These are phyloP conservation scores for Circinella minor DNA, from an alignment of 371 early-diverging fungal species.

Conservation along the genomic window DNA sequence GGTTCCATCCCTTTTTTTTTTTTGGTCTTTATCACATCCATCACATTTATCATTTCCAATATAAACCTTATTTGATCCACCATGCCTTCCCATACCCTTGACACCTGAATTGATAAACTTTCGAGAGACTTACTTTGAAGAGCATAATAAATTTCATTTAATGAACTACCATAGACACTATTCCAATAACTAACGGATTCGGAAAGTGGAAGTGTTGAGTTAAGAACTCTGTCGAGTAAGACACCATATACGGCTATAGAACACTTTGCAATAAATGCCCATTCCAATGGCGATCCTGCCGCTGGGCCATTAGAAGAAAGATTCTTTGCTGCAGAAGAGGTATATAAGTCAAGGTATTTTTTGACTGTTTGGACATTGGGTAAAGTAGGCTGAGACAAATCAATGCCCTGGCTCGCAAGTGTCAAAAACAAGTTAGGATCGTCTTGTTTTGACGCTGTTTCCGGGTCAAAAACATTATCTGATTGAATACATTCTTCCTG, in stretches of 20 bases:
- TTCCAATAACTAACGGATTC: constrained; percentile 77
- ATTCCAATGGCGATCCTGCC: constrained; percentile 39
- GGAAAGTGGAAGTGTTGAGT: constrained; percentile 66
- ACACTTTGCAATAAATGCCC: constrained; percentile 62
- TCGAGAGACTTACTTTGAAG: constrained; percentile 54
- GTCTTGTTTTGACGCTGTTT: constrained; percentile 14
- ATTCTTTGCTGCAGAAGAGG: too few relatives aligned
- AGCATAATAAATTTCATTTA: constrained; percentile 57
- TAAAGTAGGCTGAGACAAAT: constrained; percentile 22
- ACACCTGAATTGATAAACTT: too few relatives aligned
- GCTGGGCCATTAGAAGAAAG: not conserved
- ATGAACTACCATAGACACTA: constrained; percentile 53
- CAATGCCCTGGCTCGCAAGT: constrained; percentile 34
- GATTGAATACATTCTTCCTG: not conserved
- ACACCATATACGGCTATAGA: constrained; percentile 67
- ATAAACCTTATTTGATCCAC: too few relatives aligned
- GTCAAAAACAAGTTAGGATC: constrained; percentile 35
- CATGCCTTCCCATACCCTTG: too few relatives aligned
- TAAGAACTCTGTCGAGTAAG: constrained; percentile 61
- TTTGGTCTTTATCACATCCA: not conserved
- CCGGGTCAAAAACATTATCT: not conserved
- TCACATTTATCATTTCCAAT: too few relatives aligned
- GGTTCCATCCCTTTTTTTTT: too few relatives aligned
- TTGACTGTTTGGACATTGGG: constrained; percentile 28
- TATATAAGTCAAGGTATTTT: constrained; percentile 21